Conservation (phyloP, 768 basidiomycete genomes). For the Holtermanniella nyarrowii region DNA sequence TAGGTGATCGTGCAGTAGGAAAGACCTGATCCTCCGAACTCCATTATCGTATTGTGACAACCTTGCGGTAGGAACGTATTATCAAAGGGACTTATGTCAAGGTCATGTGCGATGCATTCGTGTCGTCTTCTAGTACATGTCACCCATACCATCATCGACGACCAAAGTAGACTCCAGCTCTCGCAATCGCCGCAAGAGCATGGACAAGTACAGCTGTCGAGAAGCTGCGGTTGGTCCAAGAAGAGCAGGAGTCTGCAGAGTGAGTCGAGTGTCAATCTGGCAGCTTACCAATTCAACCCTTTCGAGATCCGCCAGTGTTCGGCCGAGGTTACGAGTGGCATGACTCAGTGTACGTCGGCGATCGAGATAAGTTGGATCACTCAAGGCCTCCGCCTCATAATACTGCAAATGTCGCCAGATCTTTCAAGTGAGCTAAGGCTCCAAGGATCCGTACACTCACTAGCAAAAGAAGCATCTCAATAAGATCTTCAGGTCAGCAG, state of each 20-base stretch:
- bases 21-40: too few species aligned
- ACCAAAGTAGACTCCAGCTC: background rate
- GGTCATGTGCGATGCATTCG: too few species aligned
- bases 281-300: conserved; percentile 25
- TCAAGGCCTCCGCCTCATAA: conserved; percentile 29
- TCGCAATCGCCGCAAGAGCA: background rate
- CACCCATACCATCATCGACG: background rate
- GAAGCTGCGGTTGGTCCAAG: background rate
- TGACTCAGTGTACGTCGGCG: conserved; percentile 13
- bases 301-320: conserved; percentile 22
- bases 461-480: conserved; percentile 26
- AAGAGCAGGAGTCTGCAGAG: background rate
- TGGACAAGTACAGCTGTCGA: background rate
- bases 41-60: too few species aligned
- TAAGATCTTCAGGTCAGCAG: conserved; percentile 18
- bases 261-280: background rate
- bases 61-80: too few species aligned
- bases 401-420: conserved; percentile 31
- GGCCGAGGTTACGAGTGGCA: conserved; percentile 15
- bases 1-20: too few species aligned
- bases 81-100: too few species aligned
- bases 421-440: too few species aligned
- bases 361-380: conserved; percentile 5
- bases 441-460: too few species aligned
- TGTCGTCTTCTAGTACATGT: too few species aligned